phyloP scores from a whole-genome alignment of 1,284 basidiomycete species.

The Athelia sp. region DNA sequence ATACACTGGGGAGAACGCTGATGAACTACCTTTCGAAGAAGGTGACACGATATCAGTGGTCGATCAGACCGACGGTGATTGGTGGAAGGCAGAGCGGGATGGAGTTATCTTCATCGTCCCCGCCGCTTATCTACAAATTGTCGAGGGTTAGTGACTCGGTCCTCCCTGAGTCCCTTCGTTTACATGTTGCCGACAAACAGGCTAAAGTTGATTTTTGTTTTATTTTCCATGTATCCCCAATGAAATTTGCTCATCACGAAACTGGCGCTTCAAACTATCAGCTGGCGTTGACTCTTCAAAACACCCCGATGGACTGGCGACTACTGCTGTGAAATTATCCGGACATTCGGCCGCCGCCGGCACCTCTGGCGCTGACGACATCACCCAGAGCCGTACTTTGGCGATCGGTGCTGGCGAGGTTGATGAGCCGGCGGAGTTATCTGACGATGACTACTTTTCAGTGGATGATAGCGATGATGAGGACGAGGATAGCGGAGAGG shows the following conservation, averaged over 20 bases:
- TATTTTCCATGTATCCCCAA: constrained; percentile 18
- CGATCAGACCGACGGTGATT: constrained; percentile 77
- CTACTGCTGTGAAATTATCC: constrained; percentile 11
- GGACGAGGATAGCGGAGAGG: constrained; percentile 41
- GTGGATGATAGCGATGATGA: constrained; percentile 53
- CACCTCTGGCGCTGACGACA: too few relatives aligned
- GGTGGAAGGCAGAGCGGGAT: constrained; percentile 90
- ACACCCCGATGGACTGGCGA: not conserved
- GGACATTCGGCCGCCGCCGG: constrained; percentile 7
- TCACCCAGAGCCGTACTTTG: too few relatives aligned
- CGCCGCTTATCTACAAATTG: constrained; percentile 80
- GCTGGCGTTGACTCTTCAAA: not conserved
- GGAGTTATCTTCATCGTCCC: constrained; percentile 86
- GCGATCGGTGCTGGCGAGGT: constrained; percentile 7
- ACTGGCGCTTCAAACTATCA: not conserved
- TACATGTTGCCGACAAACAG: constrained; percentile 54
- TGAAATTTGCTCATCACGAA: constrained; percentile 5
- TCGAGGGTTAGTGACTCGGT: constrained; percentile 75
- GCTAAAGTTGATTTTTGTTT: constrained; percentile 62
- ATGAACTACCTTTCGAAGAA: constrained; percentile 81
- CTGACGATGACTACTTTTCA: constrained; percentile 46
- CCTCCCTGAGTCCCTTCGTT: constrained; percentile 48
- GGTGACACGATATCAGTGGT: constrained; percentile 76
- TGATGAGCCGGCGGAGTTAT: constrained; percentile 31
- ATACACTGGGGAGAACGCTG: constrained; percentile 64